A percentile compares a stretch with the other conserved stretches of the same genome.
These are phyloP conservation scores for Colletotrichum zoysiae DNA, from an alignment of 2,329 filamentous ascomycete genomes.

Conservation along the genomic window DNA sequence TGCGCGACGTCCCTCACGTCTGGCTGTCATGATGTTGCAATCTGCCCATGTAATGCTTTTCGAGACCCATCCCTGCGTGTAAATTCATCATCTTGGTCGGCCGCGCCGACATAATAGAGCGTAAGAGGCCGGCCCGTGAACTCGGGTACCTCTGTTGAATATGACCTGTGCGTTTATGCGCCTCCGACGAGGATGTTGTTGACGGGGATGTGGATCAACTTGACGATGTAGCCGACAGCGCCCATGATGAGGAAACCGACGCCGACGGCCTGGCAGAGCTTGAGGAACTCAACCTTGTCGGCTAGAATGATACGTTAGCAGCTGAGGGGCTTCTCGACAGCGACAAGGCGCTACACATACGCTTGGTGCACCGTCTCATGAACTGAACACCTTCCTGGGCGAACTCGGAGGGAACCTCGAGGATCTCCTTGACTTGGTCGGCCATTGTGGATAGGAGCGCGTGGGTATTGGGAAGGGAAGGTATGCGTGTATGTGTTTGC, in stretches of 20 bases:
- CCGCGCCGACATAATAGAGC: conserved; percentile 17
- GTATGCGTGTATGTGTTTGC: background rate
- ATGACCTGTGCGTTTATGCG: conserved; percentile 58
- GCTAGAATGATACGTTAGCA: conserved; percentile 31
- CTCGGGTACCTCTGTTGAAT: conserved; percentile 22
- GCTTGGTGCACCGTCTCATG: conserved; percentile 73
- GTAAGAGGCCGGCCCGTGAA: conserved; percentile 20
- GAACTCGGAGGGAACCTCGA: conserved; percentile 77
- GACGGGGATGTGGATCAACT: conserved; percentile 78
- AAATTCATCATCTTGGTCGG: conserved; percentile 32
- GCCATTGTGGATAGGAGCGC: conserved; percentile 61
- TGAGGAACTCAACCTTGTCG: conserved; percentile 59
- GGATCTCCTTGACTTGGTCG: conserved; percentile 77
- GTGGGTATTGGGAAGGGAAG: conserved; percentile 33
- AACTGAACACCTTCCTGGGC: conserved; percentile 72
- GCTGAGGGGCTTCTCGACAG: background rate
- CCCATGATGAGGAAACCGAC: conserved; percentile 79
- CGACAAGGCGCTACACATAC: conserved; percentile 57
- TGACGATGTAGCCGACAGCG: conserved; percentile 77
- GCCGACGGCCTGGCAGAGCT: conserved; percentile 70
- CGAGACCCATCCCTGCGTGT: conserved; percentile 33
- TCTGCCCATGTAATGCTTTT: conserved; percentile 29
- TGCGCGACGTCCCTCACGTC: conserved; percentile 7
- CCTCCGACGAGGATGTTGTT: conserved; percentile 78
- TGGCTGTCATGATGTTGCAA: conserved; percentile 23